Evolutionary conservation across 2,329 filamentous ascomycete genomes (phyloP).

Genomic region (Fusarium torulosum): DNA sequence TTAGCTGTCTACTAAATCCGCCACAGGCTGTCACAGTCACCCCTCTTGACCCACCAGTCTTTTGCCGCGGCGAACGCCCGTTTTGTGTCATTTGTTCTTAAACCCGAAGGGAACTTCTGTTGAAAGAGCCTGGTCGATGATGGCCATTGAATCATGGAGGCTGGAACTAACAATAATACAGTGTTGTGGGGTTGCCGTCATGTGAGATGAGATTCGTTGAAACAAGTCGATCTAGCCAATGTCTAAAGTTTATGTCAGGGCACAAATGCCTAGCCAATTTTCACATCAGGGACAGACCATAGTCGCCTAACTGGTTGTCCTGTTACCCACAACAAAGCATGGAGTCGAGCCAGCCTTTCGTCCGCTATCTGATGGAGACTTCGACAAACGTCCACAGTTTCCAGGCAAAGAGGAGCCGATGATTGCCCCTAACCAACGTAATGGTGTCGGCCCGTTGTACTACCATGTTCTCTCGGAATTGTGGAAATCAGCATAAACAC

Average conservation of each 20-base stretch:
- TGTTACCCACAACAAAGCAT: background rate
- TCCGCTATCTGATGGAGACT: background rate
- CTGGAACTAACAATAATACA: conserved; percentile 1
- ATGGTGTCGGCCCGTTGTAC: background rate
- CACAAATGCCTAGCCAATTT: conserved; percentile 2
- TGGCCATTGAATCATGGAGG: conserved; percentile 1
- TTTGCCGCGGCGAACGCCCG: conserved; percentile 46
- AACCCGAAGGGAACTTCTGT: conserved; percentile 31
- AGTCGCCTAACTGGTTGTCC: background rate
- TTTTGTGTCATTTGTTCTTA: conserved; percentile 35
- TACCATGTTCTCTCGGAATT: background rate
- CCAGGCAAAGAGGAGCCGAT: background rate
- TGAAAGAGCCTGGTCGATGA: conserved; percentile 4
- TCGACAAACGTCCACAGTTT: background rate
- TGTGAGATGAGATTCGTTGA: conserved; percentile 27
- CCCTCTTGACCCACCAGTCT: conserved; percentile 26
- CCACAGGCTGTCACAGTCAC: conserved; percentile 35
- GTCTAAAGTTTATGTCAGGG: background rate
- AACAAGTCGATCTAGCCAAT: background rate
- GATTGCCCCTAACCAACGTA: background rate
- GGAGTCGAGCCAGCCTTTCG: background rate
- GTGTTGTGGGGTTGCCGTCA: conserved; percentile 3
- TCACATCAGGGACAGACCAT: background rate
- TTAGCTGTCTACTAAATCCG: conserved; percentile 37
- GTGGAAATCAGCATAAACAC: background rate